Conservation (phyloP, 2,329 filamentous ascomycete genomes). For the Aureobasidium uvarum region DNA sequence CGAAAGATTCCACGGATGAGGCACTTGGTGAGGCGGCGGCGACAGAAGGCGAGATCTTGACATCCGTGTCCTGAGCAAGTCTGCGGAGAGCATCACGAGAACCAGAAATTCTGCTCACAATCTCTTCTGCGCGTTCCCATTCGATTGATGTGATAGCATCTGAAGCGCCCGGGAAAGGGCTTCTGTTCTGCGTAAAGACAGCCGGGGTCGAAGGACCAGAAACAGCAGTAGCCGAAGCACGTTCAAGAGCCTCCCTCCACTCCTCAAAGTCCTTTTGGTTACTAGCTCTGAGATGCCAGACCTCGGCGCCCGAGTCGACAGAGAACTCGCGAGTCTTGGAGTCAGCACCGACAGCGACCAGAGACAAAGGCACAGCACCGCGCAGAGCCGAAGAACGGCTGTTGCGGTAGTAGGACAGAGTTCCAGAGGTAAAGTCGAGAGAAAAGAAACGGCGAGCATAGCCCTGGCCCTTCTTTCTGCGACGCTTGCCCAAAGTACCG, state of each 20-base stretch:
- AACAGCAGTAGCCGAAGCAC: slow-evolving; percentile 57
- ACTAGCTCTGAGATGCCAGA: slow-evolving; percentile 88
- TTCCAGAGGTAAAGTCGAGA: slow-evolving; percentile 89
- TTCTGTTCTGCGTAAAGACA: background rate
- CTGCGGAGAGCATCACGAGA: slow-evolving; percentile 85
- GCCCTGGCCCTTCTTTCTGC: slow-evolving; percentile 89
- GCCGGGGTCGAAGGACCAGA: slow-evolving; percentile 26
- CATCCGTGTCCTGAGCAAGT: slow-evolving; percentile 79
- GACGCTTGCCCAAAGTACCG: slow-evolving; percentile 81
- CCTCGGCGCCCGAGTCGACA: slow-evolving; percentile 93
- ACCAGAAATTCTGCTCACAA: slow-evolving; percentile 83
- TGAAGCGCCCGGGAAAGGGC: background rate
- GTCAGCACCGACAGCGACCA: slow-evolving; percentile 88
- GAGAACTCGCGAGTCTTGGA: slow-evolving; percentile 87
- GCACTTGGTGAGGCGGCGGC: slow-evolving; percentile 32
- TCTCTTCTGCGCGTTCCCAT: slow-evolving; percentile 80
- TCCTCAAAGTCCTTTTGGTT: slow-evolving; percentile 81
- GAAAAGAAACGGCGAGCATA: slow-evolving; percentile 95
- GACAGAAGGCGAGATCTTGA: slow-evolving; percentile 52
- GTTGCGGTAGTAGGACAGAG: slow-evolving; percentile 94
- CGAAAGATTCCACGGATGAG: slow-evolving; percentile 30
- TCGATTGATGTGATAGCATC: slow-evolving; percentile 47
- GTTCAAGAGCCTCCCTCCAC: slow-evolving; percentile 84
- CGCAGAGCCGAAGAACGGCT: slow-evolving; percentile 88
- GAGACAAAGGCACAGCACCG: slow-evolving; percentile 85